Percentiles rank a stretch among this genome's conserved stretches.
Conservation (phyloP, 2,329 filamentous ascomycete species). For the Metarhizium robertsii region DNA sequence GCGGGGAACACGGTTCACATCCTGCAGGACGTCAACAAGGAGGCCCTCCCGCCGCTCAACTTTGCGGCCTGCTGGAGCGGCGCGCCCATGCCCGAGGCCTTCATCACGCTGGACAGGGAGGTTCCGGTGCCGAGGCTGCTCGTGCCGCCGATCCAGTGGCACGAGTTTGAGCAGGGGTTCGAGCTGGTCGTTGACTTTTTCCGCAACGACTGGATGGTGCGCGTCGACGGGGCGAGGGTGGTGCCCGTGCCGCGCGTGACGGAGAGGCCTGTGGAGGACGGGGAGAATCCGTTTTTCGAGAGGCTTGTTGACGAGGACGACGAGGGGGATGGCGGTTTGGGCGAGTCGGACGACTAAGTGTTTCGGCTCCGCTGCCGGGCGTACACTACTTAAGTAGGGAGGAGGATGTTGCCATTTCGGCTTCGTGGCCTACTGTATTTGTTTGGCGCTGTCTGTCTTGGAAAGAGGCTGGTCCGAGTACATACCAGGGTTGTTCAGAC, state of each 20-base stretch:
- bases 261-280: not conserved
- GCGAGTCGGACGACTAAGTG: not conserved
- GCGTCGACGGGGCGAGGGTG: not conserved
- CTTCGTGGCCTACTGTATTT: too few relatives aligned
- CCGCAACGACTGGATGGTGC: slow-evolving; percentile 1
- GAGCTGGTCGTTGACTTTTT: not conserved
- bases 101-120: not conserved
- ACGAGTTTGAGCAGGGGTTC: not conserved
- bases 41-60: not conserved
- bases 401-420: not conserved
- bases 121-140: not conserved
- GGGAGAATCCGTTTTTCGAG: not conserved
- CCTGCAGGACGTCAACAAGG: not conserved
- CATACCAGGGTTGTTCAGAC: too few relatives aligned
- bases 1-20: not conserved
- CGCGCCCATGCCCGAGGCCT: not conserved
- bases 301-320: not conserved
- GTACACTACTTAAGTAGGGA: not conserved
- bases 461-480: too few relatives aligned
- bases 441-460: too few relatives aligned
- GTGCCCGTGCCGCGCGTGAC: not conserved
- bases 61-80: slow-evolving; percentile 1
- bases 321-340: not conserved
- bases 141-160: not conserved
- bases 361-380: not conserved